Percentiles rank a stretch among this genome's conserved stretches.
Evolutionary conservation across 2,329 filamentous ascomycete genomes (phyloP).

Genomic region (Hysterium pulicare): DNA sequence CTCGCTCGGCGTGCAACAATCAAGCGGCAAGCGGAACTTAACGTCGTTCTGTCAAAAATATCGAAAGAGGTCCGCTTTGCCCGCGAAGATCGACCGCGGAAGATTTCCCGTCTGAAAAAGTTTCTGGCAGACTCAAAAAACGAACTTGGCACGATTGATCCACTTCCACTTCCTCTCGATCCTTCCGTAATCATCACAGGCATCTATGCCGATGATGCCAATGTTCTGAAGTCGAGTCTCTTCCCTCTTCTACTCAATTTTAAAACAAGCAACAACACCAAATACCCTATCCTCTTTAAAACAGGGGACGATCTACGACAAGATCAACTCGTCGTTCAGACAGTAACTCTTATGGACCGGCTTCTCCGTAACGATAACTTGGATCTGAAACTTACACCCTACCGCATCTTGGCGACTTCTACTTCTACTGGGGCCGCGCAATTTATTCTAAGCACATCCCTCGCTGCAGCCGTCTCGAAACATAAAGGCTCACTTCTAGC

Average conservation of each 20-base stretch:
- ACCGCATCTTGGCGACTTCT: conserved; percentile 92
- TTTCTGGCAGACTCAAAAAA: conserved; percentile 86
- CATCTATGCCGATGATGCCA: conserved; percentile 77
- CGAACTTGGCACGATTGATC: conserved; percentile 77
- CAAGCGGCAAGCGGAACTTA: conserved; percentile 81
- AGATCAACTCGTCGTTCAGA: conserved; percentile 94
- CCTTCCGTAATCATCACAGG: conserved; percentile 76
- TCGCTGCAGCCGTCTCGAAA: conserved; percentile 78
- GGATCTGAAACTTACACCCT: conserved; percentile 90
- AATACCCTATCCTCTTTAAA: conserved; percentile 95
- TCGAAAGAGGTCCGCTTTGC: conserved; percentile 83
- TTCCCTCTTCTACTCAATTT: conserved; percentile 90
- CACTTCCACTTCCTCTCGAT: conserved; percentile 83
- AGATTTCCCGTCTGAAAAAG: conserved; percentile 80
- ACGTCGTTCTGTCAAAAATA: conserved; percentile 82
- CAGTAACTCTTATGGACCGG: conserved; percentile 97
- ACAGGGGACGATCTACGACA: conserved; percentile 94
- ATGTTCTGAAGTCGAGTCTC: conserved; percentile 93
- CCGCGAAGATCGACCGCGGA: conserved; percentile 71
- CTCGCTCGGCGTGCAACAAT: conserved; percentile 71
- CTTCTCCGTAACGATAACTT: conserved; percentile 93
- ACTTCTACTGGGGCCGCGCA: conserved; percentile 87
- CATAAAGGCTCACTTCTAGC: conserved; percentile 75
- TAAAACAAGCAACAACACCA: conserved; percentile 70
- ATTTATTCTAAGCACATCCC: too few species aligned